Evolutionary conservation across 2,329 filamentous ascomycete species (phyloP).

Genomic region (Alternaria panax): DNA sequence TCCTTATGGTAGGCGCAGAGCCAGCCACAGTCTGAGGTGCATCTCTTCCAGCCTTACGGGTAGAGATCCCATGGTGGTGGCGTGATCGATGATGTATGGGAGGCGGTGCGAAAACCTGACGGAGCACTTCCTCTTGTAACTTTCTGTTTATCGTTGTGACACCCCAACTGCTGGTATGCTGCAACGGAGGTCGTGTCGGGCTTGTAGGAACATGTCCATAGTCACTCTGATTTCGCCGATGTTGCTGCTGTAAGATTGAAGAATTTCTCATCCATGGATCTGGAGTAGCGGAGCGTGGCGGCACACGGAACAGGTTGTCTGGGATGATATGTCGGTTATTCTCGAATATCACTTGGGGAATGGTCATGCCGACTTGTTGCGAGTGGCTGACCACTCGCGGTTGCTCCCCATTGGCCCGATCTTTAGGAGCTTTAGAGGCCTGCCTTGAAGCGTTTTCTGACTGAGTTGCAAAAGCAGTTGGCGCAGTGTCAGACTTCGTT

Average conservation of each 20-base stretch:
- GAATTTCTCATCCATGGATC: constrained; percentile 45
- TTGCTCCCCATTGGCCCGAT: constrained; percentile 27
- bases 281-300: constrained; percentile 53
- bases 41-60: constrained; percentile 43
- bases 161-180: constrained; percentile 73
- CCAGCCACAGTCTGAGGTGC: constrained; percentile 35
- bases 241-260: constrained; percentile 41
- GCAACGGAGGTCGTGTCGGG: constrained; percentile 52
- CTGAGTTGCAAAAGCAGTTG: constrained; percentile 23
- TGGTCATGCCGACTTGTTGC: constrained; percentile 69
- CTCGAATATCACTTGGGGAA: constrained; percentile 91
- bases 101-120: constrained; percentile 87
- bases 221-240: constrained; percentile 48
- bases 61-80: constrained; percentile 70
- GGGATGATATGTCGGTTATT: constrained; percentile 95
- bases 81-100: constrained; percentile 82
- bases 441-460: constrained; percentile 26
- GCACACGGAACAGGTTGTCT: constrained; percentile 76
- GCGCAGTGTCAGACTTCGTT: constrained; percentile 29
- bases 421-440: constrained; percentile 18
- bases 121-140: constrained; percentile 87
- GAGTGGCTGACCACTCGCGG: constrained; percentile 74
- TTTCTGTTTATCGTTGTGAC: constrained; percentile 90
- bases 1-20: constrained; percentile 45
- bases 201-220: constrained; percentile 33